Conservation (phyloP, 306 rosid genomes). For the Astragalus glycyphyllos region DNA sequence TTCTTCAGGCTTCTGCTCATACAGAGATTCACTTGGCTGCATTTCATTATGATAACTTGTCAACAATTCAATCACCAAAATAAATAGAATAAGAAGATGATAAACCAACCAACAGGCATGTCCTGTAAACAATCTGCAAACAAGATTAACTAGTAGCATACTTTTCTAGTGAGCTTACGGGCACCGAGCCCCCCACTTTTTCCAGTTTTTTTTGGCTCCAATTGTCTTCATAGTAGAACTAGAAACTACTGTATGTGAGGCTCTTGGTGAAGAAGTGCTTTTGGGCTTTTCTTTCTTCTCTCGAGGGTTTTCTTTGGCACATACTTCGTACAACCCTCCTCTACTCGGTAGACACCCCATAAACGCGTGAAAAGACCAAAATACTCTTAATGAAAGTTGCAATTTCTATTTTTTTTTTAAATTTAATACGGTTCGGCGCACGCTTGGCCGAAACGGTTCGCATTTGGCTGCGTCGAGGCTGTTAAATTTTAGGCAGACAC, state of each 20-base stretch:
- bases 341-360: too few relatives aligned
- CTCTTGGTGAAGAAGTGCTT: conserved; percentile 66
- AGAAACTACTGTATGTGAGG: conserved; percentile 58
- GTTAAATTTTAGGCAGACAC: too few relatives aligned
- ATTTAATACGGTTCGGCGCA: too few relatives aligned
- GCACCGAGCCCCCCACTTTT: conserved; percentile 94
- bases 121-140: conserved; percentile 30
- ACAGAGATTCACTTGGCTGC: conserved; percentile 88
- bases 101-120: conserved; percentile 13
- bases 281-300: conserved; percentile 62
- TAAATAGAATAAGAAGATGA: conserved; percentile 19
- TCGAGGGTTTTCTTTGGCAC: conserved; percentile 53
- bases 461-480: too few relatives aligned
- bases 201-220: conserved; percentile 72
- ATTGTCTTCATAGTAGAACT: conserved; percentile 75
- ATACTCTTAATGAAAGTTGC: too few relatives aligned
- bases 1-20: conserved; percentile 96
- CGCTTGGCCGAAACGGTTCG: too few relatives aligned
- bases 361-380: too few relatives aligned
- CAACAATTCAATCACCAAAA: conserved; percentile 25
- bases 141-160: conserved; percentile 38
- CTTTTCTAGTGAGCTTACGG: conserved; percentile 83
- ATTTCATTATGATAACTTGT: conserved; percentile 41
- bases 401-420: too few relatives aligned
- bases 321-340: too few relatives aligned